Base-by-base conservation (phyloP, 805 yeast genomes). In the Candida odintsovae region DNA sequence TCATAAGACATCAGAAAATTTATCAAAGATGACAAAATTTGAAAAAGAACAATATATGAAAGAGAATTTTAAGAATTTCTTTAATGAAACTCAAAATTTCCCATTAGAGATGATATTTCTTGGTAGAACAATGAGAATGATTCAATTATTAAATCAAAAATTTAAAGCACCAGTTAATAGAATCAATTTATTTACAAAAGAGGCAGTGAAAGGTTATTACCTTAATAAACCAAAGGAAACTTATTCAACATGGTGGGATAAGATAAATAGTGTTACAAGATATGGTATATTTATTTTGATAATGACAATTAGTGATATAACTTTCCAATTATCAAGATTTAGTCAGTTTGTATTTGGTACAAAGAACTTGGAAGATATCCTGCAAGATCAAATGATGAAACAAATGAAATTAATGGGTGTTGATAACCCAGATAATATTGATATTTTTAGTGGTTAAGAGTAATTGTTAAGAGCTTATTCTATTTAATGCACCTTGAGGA, bases 161-260 rank as follows among this genome's bases (percentile, higher is more conserved):
- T 77, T 76, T 59, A 87, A 83, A 4, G 77, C 88, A 15, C 92
- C 90, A 0, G 83, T 84, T n/a, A 86, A 86, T 60, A 70, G 94
- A 47, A 65, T 86, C 53, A 81, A 80, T 48, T 58, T 82, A 25
- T 68, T 86, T 45, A 86, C 86, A 0, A 63, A 68, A 15, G 80
- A 78, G 54, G 87, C 88, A 0, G 56, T 60, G 13, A 53, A 46
- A n/a, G 63, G 63, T 3, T 58, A 25, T 31, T 60, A 58, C 29
- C 31, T 60, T 16, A 54, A 51, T 31, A 44, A 52, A 10, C 53
- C 57, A 5, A 43, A 37, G 16, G 21, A 33, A 19, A n/a, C 21
- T 1, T 13, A 18, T 21, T 22, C 26, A 6, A 29, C 44, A 1
- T 11, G 38, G 7, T 46, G 45, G 40, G 18, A 31, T 5, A 41